These are phyloP conservation scores for Globomyces pollinis-pini DNA, from an alignment of 192 early-diverging fungal genomes.

Conservation along the genomic window DNA sequence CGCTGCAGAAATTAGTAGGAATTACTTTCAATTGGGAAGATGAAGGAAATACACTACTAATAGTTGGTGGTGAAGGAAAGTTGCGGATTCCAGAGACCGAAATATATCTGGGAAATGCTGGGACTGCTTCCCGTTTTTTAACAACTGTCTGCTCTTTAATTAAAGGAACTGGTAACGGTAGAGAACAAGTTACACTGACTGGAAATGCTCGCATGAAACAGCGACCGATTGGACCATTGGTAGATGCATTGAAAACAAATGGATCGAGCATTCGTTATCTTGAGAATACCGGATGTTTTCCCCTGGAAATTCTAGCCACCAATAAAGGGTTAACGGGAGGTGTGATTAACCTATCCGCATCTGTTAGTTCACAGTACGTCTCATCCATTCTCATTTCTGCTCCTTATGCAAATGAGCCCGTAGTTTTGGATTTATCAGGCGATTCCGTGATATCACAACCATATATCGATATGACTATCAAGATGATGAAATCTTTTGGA, in stretches of 20 bases:
- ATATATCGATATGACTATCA: slow-evolving; percentile 99
- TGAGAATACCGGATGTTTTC: slow-evolving; percentile 77
- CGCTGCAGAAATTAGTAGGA: slow-evolving; percentile 80
- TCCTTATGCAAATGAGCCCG: slow-evolving; percentile 76
- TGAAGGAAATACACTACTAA: slow-evolving; percentile 79
- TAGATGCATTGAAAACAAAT: slow-evolving; percentile 75
- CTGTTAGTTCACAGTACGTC: slow-evolving; percentile 95
- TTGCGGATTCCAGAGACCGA: slow-evolving; percentile 66
- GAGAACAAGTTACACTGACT: slow-evolving; percentile 58
- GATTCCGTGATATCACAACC: slow-evolving; percentile 94
- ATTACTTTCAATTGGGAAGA: slow-evolving; percentile 88
- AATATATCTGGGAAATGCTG: slow-evolving; percentile 94
- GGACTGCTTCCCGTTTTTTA: slow-evolving; percentile 93
- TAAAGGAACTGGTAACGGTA: background rate
- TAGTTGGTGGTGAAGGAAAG: slow-evolving; percentile 71
- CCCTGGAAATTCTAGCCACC: slow-evolving; percentile 71
- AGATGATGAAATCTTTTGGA: slow-evolving; percentile 97
- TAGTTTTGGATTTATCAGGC: slow-evolving; percentile 76
- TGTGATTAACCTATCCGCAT: slow-evolving; percentile 79
- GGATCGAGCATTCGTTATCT: slow-evolving; percentile 69
- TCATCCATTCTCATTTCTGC: slow-evolving; percentile 93
- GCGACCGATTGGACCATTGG: slow-evolving; percentile 84
- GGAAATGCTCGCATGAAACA: slow-evolving; percentile 98
- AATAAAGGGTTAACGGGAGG: slow-evolving; percentile 74
- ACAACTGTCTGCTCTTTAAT: slow-evolving; percentile 79